Base-by-base conservation (phyloP, 176 grass and related monocot genomes). In the Aegilops tauschii region DNA sequence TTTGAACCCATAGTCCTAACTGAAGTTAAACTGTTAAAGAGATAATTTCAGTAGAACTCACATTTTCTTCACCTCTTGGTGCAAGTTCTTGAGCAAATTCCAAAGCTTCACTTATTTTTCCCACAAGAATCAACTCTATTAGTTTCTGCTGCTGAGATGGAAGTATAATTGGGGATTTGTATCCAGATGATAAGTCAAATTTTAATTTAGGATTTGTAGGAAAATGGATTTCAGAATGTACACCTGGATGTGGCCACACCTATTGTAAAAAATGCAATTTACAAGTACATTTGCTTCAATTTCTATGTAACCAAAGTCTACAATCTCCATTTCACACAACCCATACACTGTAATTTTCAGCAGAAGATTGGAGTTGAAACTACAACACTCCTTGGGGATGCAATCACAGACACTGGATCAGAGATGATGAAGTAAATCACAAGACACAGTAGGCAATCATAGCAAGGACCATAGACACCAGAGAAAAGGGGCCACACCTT, bases 31-130 rank as follows among this genome's bases (percentile, higher is more conserved):
- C 8, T 39, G 37, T 39, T 39, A 75, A 17, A 45, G 37, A 20
- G 37, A 74, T 85, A 8, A 72, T 61, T 82, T 37, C 47, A 90
- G 25, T 85, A 65, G 54, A 77, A 74, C 32, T 54, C 91, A 95
- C 93, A 83, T 95, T 95, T 90, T 98, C 93, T 91, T 98, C 88
- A 59, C 91, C 88, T 78, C 93, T 91, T 84, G 91, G 95, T 83
- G 91, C 95, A 31, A 98, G 45, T 49, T 49, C 45, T 49, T 50
- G 47, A 14, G 47, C 12, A 50, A 50, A 50, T 50, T 50, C 47
- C 47, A 50, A 49, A 50, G 47, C 4, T 50, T 50, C 47, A 50
- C 16, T 50, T 50, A 50, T 50, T 50, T 50, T 50, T 16, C 47
- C 47, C 47, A 16, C 47, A 16, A 4, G 13, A 50, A 50, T 50